Base-by-base conservation (phyloP, 345 rosid genomes). In the Gossypium bickii region DNA sequence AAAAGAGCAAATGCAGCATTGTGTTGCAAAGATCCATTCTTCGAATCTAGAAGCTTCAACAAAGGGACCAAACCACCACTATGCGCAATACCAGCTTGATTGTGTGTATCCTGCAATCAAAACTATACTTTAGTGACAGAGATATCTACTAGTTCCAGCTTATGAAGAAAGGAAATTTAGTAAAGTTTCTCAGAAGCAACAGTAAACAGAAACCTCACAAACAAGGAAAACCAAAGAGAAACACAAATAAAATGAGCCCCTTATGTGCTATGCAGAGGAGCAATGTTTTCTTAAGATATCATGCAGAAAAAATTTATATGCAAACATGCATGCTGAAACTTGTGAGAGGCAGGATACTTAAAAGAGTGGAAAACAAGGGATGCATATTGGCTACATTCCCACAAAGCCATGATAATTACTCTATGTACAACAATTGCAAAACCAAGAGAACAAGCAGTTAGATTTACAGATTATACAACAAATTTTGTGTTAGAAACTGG, bases 1-100 rank as follows among this genome's bases (percentile, higher is more conserved):
- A 93, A 96, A 47, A 96, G 92, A 77, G 99, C 94, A 90, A 96
- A 96, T 22, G 99, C 99, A 53, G 97, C 99, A 86, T 93, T 96
- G 74, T 96, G 99, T 82, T 96, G 99, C 87, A 96, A 82, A 65
- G 97, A 96, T 70, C 98, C 98, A 84, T 90, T 92, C 84, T 87
- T 96, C 58, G 98, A 93, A 86, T 93, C 98, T 25, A 96, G 91
- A 83, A 96, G 98, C 90, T 90, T 93, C 77, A 96, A 74, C 75
- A 96, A 79, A 72, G 99, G 98, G 77, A 81, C 81, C 75, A 96
- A 83, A 60, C 99, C 98, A 83, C 99, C 99, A 78, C 83, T 88
- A 81, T 91, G 92, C 22, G 93, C 91, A 78, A 96, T 93, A 70
- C 99, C 99, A 80, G 98, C 98, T 86, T 96, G 99, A 78, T 92